Percentiles rank a stretch among this genome's conserved stretches.
phyloP scores from a whole-genome alignment of 2,329 filamentous ascomycete species.

The Penicillium sp. region DNA sequence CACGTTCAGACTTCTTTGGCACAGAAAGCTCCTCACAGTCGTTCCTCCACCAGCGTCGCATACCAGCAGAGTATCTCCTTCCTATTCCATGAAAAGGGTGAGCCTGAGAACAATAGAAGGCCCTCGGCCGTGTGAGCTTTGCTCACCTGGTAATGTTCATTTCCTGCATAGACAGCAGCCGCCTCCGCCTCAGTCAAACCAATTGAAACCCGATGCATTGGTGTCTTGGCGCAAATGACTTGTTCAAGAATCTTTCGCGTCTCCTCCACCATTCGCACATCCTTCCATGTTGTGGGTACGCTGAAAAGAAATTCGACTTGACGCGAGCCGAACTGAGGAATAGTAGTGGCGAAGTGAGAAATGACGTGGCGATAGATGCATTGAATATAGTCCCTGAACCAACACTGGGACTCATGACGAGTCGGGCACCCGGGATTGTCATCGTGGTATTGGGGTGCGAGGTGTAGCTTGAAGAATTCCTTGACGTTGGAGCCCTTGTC shows the following conservation, averaged over 20 bases:
- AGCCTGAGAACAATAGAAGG: not conserved
- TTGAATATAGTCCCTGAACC: slow-evolving; percentile 43
- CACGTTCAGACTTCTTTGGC: no score
- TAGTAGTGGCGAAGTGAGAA: slow-evolving; percentile 33
- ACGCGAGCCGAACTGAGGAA: slow-evolving; percentile 34
- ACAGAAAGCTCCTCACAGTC: slow-evolving; percentile 30
- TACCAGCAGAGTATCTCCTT: slow-evolving; percentile 55
- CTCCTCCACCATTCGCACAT: slow-evolving; percentile 45
- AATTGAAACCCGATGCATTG: slow-evolving; percentile 49
- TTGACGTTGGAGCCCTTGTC: slow-evolving; percentile 33
- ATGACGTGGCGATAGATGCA: slow-evolving; percentile 43
- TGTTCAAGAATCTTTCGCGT: slow-evolving; percentile 38
- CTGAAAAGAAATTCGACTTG: slow-evolving; percentile 51
- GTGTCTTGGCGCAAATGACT: slow-evolving; percentile 38
- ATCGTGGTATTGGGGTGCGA: slow-evolving; percentile 39
- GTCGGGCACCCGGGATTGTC: slow-evolving; percentile 32
- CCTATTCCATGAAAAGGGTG: slow-evolving; percentile 18
- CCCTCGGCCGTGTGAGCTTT: not conserved
- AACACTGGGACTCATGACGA: slow-evolving; percentile 33
- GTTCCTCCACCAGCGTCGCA: slow-evolving; percentile 61
- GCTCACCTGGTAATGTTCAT: slow-evolving; percentile 34
- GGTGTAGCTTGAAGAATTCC: slow-evolving; percentile 48
- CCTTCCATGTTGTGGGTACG: slow-evolving; percentile 52
- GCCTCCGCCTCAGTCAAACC: slow-evolving; percentile 62
- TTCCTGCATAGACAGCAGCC: slow-evolving; percentile 57